Percentiles rank a stretch among this genome's conserved stretches.
These are phyloP conservation scores for Leishmania braziliensis DNA, from an alignment of 208 protist species.

Conservation along the genomic window DNA sequence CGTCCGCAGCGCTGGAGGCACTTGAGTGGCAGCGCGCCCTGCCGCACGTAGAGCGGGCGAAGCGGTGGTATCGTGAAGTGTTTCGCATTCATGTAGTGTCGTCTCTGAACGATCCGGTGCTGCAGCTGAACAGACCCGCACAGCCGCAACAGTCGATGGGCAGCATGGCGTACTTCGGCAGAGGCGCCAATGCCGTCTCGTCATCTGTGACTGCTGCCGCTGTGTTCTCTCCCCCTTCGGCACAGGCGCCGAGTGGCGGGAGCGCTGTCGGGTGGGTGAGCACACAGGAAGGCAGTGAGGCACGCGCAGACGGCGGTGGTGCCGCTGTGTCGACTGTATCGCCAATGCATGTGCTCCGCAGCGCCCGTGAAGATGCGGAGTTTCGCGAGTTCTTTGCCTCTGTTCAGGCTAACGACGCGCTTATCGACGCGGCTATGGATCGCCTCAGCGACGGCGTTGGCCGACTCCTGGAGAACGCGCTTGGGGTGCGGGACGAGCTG, in stretches of 20 bases:
- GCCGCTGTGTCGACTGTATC: neutral
- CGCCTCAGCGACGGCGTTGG: constrained; percentile 59
- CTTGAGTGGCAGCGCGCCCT: constrained; percentile 26
- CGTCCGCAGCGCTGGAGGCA: neutral
- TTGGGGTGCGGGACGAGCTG: constrained; percentile 63
- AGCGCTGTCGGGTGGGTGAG: neutral
- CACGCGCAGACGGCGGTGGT: neutral
- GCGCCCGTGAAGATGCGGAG: constrained; percentile 60
- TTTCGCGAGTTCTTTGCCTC: constrained; percentile 65
- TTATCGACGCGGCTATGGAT: constrained; percentile 70
- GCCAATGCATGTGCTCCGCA: constrained; percentile 16
- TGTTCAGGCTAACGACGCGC: constrained; percentile 51
- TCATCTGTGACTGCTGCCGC: neutral
- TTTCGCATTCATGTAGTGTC: constrained; percentile 45
- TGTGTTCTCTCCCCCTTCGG: neutral
- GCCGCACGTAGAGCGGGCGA: constrained; percentile 47
- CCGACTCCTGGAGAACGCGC: constrained; percentile 67
- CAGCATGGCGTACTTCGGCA: constrained; percentile 25
- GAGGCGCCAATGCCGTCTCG: constrained; percentile 19
- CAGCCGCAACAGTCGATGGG: constrained; percentile 15
- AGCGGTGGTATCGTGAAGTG: constrained; percentile 51
- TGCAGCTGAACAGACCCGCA: constrained; percentile 24
- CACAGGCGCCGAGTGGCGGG: neutral
- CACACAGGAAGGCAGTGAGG: neutral
- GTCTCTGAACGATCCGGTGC: neutral